phyloP scores from a whole-genome alignment of 805 yeast species.

The Hanseniaspora nectarophila region DNA sequence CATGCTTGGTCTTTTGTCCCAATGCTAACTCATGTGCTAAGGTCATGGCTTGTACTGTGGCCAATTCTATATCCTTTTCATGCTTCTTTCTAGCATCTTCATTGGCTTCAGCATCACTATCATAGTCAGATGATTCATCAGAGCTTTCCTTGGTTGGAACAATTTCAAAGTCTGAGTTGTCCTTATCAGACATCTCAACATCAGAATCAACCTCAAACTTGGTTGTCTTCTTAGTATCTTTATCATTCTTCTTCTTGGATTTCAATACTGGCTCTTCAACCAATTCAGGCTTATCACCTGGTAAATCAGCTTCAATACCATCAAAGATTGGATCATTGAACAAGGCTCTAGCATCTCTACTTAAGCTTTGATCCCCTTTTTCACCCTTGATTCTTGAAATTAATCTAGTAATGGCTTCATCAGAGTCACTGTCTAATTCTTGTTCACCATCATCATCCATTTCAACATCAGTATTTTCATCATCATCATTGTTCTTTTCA shows the following conservation, averaged over 20 bases:
- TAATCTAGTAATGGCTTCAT: constrained; percentile 51
- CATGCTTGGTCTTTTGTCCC: constrained; percentile 75
- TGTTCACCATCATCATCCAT: constrained; percentile 37
- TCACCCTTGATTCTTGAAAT: constrained; percentile 47
- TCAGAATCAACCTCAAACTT: constrained; percentile 17
- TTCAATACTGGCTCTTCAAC: not conserved
- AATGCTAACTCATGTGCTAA: constrained; percentile 89
- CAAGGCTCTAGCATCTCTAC: constrained; percentile 34
- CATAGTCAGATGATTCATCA: constrained; percentile 35
- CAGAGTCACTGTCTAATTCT: constrained; percentile 47
- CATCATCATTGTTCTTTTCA: constrained; percentile 33
- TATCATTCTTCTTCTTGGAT: constrained; percentile 1
- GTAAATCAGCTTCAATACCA: constrained; percentile 33
- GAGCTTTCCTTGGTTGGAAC: constrained; percentile 34
- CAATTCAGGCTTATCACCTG: not conserved
- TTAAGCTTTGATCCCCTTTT: constrained; percentile 29
- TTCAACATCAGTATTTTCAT: constrained; percentile 25
- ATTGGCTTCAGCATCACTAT: constrained; percentile 42
- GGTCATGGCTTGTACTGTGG: constrained; percentile 95
- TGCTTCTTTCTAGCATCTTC: constrained; percentile 37
- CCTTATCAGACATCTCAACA: constrained; percentile 18
- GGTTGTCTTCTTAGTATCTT: constrained; percentile 4
- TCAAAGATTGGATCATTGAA: constrained; percentile 46
- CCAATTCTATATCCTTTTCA: constrained; percentile 60
- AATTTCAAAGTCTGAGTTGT: constrained; percentile 34